Evolutionary conservation across 768 basidiomycete species (phyloP).

Genomic region (Zangia roseola): DNA sequence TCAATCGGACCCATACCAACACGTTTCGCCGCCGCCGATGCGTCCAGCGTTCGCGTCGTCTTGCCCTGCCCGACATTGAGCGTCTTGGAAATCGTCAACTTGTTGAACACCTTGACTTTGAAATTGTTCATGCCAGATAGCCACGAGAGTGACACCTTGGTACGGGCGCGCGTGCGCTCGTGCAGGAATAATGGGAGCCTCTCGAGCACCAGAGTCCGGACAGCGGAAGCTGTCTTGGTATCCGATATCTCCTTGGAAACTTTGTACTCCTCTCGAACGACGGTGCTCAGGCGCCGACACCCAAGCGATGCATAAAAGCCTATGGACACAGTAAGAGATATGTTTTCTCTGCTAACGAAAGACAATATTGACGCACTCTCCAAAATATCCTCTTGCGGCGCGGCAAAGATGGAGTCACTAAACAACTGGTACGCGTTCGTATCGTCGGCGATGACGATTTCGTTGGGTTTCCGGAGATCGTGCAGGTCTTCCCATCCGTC

Average conservation of each 20-base stretch:
- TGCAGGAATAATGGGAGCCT: conserved; percentile 89
- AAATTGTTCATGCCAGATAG: conserved; percentile 63
- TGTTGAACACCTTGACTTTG: conserved; percentile 65
- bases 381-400: conserved; percentile 87
- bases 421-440: conserved; percentile 78
- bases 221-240: conserved; percentile 48
- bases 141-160: conserved; percentile 64
- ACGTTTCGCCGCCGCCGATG: conserved; percentile 67
- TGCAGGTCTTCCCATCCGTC: conserved; percentile 74
- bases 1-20: conserved; percentile 61
- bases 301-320: conserved; percentile 80
- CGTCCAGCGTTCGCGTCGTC: conserved; percentile 57
- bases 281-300: conserved; percentile 63
- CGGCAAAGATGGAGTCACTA: conserved; percentile 69
- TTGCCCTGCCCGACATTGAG: conserved; percentile 52
- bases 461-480: conserved; percentile 64
- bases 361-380: conserved; percentile 52
- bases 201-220: conserved; percentile 69
- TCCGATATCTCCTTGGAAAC: conserved; percentile 50
- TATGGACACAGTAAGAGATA: conserved; percentile 21
- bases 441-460: conserved; percentile 86
- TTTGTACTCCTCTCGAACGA: conserved; percentile 78
- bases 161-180: conserved; percentile 73
- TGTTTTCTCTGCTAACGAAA: neutral
- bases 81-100: conserved; percentile 60